Evolutionary conservation across 192 early-diverging fungal species (phyloP).

Genomic region (Coemansia sp.): DNA sequence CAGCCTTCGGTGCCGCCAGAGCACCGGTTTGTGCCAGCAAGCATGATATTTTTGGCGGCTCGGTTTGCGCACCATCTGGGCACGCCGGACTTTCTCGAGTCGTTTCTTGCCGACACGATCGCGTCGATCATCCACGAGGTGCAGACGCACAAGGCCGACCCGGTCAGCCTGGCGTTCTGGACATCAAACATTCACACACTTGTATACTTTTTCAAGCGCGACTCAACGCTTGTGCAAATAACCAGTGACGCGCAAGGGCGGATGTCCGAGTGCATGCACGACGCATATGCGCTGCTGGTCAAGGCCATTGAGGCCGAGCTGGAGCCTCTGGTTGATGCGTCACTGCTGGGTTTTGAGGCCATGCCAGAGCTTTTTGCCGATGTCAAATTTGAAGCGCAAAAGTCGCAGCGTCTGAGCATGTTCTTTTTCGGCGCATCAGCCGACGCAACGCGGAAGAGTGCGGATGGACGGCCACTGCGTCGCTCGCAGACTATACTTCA

Average conservation of each 20-base stretch:
- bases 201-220: conserved; percentile 85
- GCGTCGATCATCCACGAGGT: conserved; percentile 58
- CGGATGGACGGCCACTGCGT: conserved; percentile 49
- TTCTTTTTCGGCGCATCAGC: conserved; percentile 44
- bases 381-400: conserved; percentile 47
- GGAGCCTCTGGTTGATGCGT: conserved; percentile 64
- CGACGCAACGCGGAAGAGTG: conserved; percentile 27
- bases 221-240: conserved; percentile 67
- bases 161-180: conserved; percentile 75
- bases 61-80: conserved; percentile 86
- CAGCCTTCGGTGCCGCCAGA: conserved; percentile 23
- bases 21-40: conserved; percentile 75
- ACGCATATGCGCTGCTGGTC: conserved; percentile 65
- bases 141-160: conserved; percentile 56
- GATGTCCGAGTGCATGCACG: conserved; percentile 81
- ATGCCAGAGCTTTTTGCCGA: conserved; percentile 63
- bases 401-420: conserved; percentile 45
- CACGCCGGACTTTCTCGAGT: conserved; percentile 68
- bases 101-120: conserved; percentile 62
- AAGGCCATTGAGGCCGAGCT: conserved; percentile 64
- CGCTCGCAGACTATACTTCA: conserved; percentile 41
- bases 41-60: conserved; percentile 84
- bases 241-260: conserved; percentile 73
- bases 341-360: conserved; percentile 69
- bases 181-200: conserved; percentile 81